phyloP scores from a whole-genome alignment of 257 asterid genomes.

The Solanum bulbocastanum region DNA sequence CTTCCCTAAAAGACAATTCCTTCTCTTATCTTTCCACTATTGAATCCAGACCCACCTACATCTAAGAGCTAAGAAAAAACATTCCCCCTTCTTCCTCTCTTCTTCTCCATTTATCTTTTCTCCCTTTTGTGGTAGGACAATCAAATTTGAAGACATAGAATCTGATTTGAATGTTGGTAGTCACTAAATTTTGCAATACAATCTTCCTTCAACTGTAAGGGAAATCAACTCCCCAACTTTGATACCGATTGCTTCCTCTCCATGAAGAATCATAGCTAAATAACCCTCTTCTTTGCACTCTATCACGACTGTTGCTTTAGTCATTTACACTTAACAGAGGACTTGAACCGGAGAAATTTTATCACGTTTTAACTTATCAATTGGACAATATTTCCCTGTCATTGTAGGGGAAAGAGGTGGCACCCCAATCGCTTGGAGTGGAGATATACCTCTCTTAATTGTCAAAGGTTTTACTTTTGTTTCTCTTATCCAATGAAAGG shows the following conservation, averaged over 20 bases:
- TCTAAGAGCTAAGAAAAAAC: neutral
- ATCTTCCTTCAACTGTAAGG: slow-evolving; percentile 79
- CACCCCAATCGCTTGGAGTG: neutral
- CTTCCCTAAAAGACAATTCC: neutral
- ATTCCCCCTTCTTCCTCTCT: neutral
- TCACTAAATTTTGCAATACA: slow-evolving; percentile 69
- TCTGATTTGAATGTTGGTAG: slow-evolving; percentile 53
- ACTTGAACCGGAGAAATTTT: neutral
- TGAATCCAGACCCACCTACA: neutral
- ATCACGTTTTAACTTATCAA: neutral
- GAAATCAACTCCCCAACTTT: slow-evolving; percentile 46
- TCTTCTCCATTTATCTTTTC: neutral
- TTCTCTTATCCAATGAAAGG: neutral
- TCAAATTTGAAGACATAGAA: slow-evolving; percentile 33
- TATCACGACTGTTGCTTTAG: neutral
- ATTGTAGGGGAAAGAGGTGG: neutral
- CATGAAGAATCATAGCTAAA: neutral
- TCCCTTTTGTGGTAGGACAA: neutral
- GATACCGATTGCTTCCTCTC: neutral
- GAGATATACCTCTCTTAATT: neutral
- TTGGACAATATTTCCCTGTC: neutral
- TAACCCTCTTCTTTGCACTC: neutral
- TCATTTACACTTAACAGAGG: neutral
- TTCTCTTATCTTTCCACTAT: neutral
- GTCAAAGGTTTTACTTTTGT: neutral